Evolutionary conservation across 148 eudicot genomes (phyloP).

Genomic region (Rhododendron henanense): DNA sequence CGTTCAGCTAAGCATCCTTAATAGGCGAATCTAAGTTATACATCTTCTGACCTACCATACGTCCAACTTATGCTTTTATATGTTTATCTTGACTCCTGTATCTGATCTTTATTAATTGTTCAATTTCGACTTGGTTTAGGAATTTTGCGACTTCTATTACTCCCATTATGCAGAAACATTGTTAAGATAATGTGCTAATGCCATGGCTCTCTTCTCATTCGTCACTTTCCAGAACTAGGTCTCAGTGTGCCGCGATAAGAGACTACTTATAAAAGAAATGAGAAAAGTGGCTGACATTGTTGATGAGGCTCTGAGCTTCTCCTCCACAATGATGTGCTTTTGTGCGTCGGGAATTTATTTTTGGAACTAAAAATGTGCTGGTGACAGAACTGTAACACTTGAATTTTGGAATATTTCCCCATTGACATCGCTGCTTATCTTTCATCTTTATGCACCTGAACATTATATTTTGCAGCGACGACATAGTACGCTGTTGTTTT

Average conservation of each 20-base stretch:
- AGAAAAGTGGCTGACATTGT: neutral
- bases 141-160: neutral
- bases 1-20: neutral
- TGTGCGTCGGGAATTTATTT: neutral
- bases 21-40: neutral
- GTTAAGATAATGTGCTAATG: neutral
- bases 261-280: conserved; percentile 10
- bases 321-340: conserved; percentile 3
- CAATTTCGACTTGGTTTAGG: neutral
- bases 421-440: neutral
- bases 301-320: conserved; percentile 1
- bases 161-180: neutral
- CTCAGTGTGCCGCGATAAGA: conserved; percentile 48
- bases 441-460: neutral
- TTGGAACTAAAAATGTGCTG: neutral
- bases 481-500: neutral
- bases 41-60: neutral
- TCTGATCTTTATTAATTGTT: neutral
- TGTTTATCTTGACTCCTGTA: neutral
- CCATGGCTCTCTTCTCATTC: neutral
- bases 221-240: conserved; percentile 33
- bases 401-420: neutral
- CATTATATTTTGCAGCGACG: neutral
- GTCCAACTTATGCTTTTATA: neutral
- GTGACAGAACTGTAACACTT: neutral